Evolutionary conservation across 163 green algal species (phyloP).

Genomic region (Chlorella variabilis): DNA sequence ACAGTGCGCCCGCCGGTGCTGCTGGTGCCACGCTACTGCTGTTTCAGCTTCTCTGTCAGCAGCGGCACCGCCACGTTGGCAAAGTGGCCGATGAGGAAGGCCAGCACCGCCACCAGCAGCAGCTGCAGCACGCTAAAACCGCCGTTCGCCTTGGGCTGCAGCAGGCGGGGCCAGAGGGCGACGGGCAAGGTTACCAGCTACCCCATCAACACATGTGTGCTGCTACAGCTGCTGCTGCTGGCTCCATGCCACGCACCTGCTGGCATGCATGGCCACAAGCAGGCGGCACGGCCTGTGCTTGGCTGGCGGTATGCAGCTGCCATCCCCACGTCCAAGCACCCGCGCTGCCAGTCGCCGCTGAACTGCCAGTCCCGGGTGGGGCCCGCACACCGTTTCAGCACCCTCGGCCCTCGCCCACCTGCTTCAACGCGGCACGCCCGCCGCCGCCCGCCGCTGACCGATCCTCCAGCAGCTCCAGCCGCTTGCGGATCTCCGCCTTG

Average conservation of each 20-base stretch:
- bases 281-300: too few species aligned
- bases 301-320: too few species aligned
- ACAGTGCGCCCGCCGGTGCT: too few species aligned
- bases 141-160: slow-evolving; percentile 3
- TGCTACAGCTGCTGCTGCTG: too few species aligned
- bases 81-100: slow-evolving; percentile 48
- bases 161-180: background rate
- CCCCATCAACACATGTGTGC: background rate
- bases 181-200: background rate
- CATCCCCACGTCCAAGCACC: too few species aligned
- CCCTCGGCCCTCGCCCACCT: background rate
- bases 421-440: background rate
- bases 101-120: slow-evolving; percentile 56
- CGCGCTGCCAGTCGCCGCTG: too few species aligned
- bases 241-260: too few species aligned
- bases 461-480: slow-evolving; percentile 45
- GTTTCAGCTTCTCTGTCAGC: slow-evolving; percentile 10
- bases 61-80: slow-evolving; percentile 5
- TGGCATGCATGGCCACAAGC: too few species aligned
- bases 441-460: slow-evolving; percentile 20
- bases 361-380: too few species aligned
- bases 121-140: slow-evolving; percentile 44
- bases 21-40: background rate
- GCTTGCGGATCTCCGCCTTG: slow-evolving; percentile 48
- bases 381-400: too few species aligned